Evolutionary conservation across 345 rosid genomes (phyloP), one percentile per base, ranked within the genome.

Genomic region (Pelargonium nanum): DNA sequence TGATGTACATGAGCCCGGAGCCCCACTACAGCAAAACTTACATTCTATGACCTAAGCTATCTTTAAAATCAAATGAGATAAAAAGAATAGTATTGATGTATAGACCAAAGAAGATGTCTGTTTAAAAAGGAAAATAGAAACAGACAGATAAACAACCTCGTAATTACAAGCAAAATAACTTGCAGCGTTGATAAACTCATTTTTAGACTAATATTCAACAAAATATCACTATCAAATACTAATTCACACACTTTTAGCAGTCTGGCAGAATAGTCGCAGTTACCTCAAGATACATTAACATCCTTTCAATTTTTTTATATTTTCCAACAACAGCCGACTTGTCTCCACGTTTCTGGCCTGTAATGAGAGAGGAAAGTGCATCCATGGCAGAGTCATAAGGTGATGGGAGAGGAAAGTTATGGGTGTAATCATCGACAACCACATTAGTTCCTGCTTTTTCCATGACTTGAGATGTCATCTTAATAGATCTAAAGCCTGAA

Each of bases 381-480:
- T 87, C 87, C 97, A 90, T 82, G 62, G 92, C 92, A 66, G 70
- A 70, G 62, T 85, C 97, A 66, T 90, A 82, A 19, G 82, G 80
- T 65, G 77, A 73, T 22, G 82, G 75, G 69, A 70, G 73, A 67
- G 80, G 69, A 26, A 44, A 59, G 24, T 77, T 77, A 65, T 56
- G 78, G 54, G 53, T 25, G 44, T 61, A 62, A 74, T 75, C 84
- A 70, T 77, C 59, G 17, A 65, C 48, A 51, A 65, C 64, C 60
- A 70, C 72, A 53, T 77, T 60, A 28, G 15, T 61, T 57, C 50
- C 66, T 58, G 30, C 62, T 65, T 72, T 72, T 57, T 78, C 77
- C 62, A 76, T 63, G 52, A 65, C 68, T 68, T 72, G 72, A 57
- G 74, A 65, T 53, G 87, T 64, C 64, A 71, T 64, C 55, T 50